phyloP scores from a whole-genome alignment of 106 monocot genomes.

The Narthecium ossifragum region DNA sequence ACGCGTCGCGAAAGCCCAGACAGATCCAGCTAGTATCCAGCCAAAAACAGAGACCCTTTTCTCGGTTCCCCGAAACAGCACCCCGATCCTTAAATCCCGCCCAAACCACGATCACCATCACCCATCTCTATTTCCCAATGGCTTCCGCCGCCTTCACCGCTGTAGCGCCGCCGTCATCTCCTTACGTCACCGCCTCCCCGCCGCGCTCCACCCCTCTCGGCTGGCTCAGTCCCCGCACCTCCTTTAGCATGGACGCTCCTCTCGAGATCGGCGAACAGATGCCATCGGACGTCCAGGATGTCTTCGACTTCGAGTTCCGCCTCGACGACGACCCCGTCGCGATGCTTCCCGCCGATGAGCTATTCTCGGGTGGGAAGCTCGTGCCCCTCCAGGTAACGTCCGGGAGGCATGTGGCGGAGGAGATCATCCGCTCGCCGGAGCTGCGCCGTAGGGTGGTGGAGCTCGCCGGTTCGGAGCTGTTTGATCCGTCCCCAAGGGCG shows the following conservation, averaged over 20 bases:
- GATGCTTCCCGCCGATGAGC: conserved; percentile 80
- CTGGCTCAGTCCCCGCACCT: conserved; percentile 41
- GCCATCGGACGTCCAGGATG: conserved; percentile 11
- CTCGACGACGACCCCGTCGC: conserved; percentile 46
- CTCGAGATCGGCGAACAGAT: too few relatives aligned
- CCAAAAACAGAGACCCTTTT: too few relatives aligned
- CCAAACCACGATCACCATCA: too few relatives aligned
- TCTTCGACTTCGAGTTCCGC: conserved; percentile 74
- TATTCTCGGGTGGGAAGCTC: conserved; percentile 87
- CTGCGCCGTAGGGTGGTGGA: conserved; percentile 6
- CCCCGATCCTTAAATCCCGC: too few relatives aligned
- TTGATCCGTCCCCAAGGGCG: conserved; percentile 62
- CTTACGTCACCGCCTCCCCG: conserved; percentile 20
- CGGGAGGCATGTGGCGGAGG: background rate
- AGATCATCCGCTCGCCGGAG: conserved; percentile 6
- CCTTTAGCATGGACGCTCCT: conserved; percentile 34
- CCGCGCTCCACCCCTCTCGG: conserved; percentile 25
- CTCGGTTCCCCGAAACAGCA: too few relatives aligned
- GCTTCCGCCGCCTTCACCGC: conserved; percentile 43
- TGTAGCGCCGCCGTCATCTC: conserved; percentile 9
- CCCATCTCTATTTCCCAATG: conserved; percentile 6
- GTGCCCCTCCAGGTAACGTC: conserved; percentile 52
- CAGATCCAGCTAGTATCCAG: too few relatives aligned
- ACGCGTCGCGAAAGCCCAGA: too few relatives aligned
- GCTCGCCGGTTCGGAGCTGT: conserved; percentile 21